Conservation (phyloP, 352 stramenopile genomes). For the Nothophytophthora sp. region DNA sequence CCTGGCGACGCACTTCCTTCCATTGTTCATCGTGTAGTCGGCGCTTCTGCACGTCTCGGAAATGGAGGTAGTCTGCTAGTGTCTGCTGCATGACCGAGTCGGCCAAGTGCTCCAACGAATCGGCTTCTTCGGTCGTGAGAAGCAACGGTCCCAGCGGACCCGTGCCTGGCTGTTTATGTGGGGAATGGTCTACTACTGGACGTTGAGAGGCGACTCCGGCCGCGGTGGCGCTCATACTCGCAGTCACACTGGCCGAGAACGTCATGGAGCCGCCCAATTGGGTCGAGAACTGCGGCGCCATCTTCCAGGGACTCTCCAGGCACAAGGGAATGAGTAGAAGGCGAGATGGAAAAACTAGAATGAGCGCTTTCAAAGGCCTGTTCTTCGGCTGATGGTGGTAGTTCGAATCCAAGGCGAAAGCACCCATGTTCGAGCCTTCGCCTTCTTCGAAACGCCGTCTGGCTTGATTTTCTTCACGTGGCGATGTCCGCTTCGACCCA, state of each 20-base stretch:
- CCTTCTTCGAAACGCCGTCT: too few relatives aligned
- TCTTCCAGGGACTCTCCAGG: too few relatives aligned
- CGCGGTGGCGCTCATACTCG: constrained; percentile 5
- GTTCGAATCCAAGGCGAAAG: too few relatives aligned
- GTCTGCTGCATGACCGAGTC: constrained; percentile 31
- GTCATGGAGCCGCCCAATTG: constrained; percentile 26
- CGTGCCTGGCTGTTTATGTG: constrained; percentile 5
- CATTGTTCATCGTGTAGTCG: constrained; percentile 35
- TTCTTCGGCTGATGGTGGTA: neutral
- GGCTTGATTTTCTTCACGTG: neutral
- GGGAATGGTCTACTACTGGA: too few relatives aligned
- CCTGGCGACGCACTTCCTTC: constrained; percentile 33
- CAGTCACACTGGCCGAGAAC: constrained; percentile 26
- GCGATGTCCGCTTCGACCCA: too few relatives aligned
- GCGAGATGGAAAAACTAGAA: constrained; percentile 4
- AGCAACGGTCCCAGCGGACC: too few relatives aligned
- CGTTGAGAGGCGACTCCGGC: too few relatives aligned
- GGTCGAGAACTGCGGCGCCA: constrained; percentile 20
- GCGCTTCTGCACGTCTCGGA: constrained; percentile 32
- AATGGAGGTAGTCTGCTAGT: constrained; percentile 29
- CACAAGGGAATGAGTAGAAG: too few relatives aligned
- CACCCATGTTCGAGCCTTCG: too few relatives aligned
- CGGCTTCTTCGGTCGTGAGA: constrained; percentile 23
- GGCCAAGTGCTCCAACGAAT: constrained; percentile 25
- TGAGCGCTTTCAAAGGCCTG: constrained; percentile 6